phyloP scores from a whole-genome alignment of 2,329 filamentous ascomycete genomes.

The Phialophora chinensis region DNA sequence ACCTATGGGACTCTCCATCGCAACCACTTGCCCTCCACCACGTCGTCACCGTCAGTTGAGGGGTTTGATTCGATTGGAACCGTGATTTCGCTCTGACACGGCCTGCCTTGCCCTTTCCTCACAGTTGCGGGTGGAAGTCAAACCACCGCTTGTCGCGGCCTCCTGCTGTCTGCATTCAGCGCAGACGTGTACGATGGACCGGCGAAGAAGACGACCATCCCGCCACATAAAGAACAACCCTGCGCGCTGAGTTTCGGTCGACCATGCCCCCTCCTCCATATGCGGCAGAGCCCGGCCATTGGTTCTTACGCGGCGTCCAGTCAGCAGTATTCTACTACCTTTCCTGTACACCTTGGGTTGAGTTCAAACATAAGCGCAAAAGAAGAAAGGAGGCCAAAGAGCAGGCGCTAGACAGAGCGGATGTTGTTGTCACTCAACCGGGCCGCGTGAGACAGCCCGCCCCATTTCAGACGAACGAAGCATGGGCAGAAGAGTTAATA shows the following conservation, averaged over 20 bases:
- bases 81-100: slow-evolving; percentile 3
- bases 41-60: slow-evolving; percentile 18
- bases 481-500: slow-evolving; percentile 85
- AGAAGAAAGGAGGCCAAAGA: slow-evolving; percentile 72
- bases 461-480: slow-evolving; percentile 84
- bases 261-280: slow-evolving; percentile 26
- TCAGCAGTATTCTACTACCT: slow-evolving; percentile 59
- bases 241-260: neutral
- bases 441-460: slow-evolving; percentile 75
- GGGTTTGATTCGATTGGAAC: slow-evolving; percentile 5
- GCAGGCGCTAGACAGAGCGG: slow-evolving; percentile 68
- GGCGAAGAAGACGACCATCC: slow-evolving; percentile 12
- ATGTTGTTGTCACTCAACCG: slow-evolving; percentile 67
- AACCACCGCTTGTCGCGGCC: neutral
- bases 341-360: slow-evolving; percentile 66
- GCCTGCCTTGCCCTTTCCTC: slow-evolving; percentile 9
- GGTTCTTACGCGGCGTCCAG: slow-evolving; percentile 57
- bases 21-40: slow-evolving; percentile 17
- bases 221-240: slow-evolving; percentile 10
- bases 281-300: slow-evolving; percentile 40
- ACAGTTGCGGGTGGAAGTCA: neutral
- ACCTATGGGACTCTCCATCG: slow-evolving; percentile 12
- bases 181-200: slow-evolving; percentile 22
- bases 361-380: slow-evolving; percentile 71
- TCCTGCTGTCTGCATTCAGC: slow-evolving; percentile 5